Conservation (phyloP, 2,329 filamentous ascomycete genomes). For the Calonectria pseudoreteaudii region DNA sequence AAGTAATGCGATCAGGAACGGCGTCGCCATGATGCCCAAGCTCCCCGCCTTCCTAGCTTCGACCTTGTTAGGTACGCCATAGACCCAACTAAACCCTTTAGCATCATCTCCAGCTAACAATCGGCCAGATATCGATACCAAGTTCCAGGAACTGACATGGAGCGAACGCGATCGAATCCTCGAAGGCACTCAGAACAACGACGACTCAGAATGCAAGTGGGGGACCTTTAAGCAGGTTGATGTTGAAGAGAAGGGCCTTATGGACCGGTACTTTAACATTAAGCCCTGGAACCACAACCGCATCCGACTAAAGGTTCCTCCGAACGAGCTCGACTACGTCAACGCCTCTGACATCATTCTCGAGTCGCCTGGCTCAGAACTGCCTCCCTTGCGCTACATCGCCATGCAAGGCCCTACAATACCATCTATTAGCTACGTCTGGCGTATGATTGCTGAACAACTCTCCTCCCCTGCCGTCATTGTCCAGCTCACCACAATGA, state of each 20-base stretch:
- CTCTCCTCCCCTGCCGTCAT: slow-evolving; percentile 79
- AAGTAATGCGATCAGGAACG: slow-evolving; percentile 28
- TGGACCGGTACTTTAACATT: slow-evolving; percentile 92
- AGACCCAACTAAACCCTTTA: neutral
- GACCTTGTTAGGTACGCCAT: slow-evolving; percentile 50
- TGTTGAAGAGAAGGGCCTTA: slow-evolving; percentile 42
- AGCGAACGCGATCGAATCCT: slow-evolving; percentile 62
- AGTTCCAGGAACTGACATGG: slow-evolving; percentile 66
- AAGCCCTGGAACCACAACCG: slow-evolving; percentile 91
- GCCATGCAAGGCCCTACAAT: slow-evolving; percentile 92
- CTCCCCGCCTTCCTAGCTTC: slow-evolving; percentile 55
- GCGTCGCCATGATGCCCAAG: slow-evolving; percentile 30
- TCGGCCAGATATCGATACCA: slow-evolving; percentile 59
- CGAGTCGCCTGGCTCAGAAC: slow-evolving; percentile 52
- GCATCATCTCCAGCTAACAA: neutral
- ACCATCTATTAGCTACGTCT: slow-evolving; percentile 83
- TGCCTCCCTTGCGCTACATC: slow-evolving; percentile 75
- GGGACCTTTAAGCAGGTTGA: slow-evolving; percentile 50
- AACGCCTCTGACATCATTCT: slow-evolving; percentile 81
- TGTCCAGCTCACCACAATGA: slow-evolving; percentile 93
- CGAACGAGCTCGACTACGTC: slow-evolving; percentile 81
- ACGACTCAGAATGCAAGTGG: slow-evolving; percentile 49
- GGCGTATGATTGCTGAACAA: slow-evolving; percentile 95
- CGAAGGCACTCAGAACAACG: slow-evolving; percentile 53
- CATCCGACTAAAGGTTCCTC: slow-evolving; percentile 81